These are phyloP conservation scores for Solanum gandarillasii DNA, from an alignment of 257 asterid genomes.

Conservation along the genomic window DNA sequence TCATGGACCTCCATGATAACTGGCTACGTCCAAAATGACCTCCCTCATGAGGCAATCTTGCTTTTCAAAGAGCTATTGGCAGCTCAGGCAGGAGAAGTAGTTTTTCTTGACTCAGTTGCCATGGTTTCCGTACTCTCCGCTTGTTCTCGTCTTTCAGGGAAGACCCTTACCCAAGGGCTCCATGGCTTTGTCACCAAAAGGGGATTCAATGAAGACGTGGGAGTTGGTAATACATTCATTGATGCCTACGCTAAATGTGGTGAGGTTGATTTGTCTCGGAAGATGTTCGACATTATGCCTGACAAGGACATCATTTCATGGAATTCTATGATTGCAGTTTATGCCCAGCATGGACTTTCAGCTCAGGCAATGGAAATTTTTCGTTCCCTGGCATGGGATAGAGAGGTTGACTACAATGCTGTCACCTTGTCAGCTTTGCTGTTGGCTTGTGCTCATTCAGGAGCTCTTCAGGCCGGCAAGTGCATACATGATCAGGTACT, in stretches of 20 bases:
- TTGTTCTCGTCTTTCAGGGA: slow-evolving; percentile 59
- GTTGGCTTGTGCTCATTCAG: slow-evolving; percentile 83
- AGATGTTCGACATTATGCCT: slow-evolving; percentile 58
- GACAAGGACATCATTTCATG: slow-evolving; percentile 66
- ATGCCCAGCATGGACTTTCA: slow-evolving; percentile 61
- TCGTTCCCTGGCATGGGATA: slow-evolving; percentile 27
- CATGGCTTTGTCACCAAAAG: slow-evolving; percentile 61
- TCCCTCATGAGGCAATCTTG: slow-evolving; percentile 48
- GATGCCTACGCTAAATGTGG: slow-evolving; percentile 87
- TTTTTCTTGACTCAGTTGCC: slow-evolving; percentile 54
- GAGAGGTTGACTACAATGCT: slow-evolving; percentile 37
- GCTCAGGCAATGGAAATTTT: slow-evolving; percentile 54
- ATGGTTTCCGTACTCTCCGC: slow-evolving; percentile 72
- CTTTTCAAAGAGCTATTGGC: slow-evolving; percentile 54
- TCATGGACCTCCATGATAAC: slow-evolving; percentile 94
- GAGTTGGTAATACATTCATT: slow-evolving; percentile 68
- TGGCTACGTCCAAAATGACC: slow-evolving; percentile 57
- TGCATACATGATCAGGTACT: slow-evolving; percentile 71
- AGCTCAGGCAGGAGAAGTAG: slow-evolving; percentile 34
- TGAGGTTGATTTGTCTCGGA: slow-evolving; percentile 47
- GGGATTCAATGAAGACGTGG: slow-evolving; percentile 47
- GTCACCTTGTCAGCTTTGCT: slow-evolving; percentile 64
- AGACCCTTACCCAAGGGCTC: slow-evolving; percentile 41
- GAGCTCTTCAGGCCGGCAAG: slow-evolving; percentile 69
- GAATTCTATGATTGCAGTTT: slow-evolving; percentile 82